Evolutionary conservation across 345 rosid genomes (phyloP).

Genomic region (Gossypium australe): DNA sequence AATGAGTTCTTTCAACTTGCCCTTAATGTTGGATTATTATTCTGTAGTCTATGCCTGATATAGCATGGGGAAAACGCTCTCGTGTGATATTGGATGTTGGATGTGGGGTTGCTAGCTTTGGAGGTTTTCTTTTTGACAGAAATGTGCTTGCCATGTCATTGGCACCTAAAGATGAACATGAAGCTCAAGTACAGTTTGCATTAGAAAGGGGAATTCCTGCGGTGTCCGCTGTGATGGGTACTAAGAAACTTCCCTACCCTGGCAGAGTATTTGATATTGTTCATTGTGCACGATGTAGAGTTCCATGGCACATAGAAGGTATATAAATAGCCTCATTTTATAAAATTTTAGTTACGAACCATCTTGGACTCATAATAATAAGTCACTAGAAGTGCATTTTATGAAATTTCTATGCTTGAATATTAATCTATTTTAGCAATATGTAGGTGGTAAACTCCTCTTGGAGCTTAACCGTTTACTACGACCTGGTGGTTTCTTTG

Average conservation of each 20-base stretch:
- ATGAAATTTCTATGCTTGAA: not conserved
- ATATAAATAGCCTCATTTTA: not conserved
- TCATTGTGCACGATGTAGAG: conserved; percentile 98
- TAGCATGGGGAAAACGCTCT: conserved; percentile 78
- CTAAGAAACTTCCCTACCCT: conserved; percentile 90
- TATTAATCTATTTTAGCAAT: not conserved
- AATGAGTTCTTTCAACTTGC: not conserved
- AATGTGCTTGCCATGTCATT: conserved; percentile 88
- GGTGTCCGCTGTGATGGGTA: conserved; percentile 98
- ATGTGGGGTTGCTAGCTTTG: conserved; percentile 98
- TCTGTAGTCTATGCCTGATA: conserved; percentile 67
- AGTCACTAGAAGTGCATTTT: not conserved
- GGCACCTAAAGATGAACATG: conserved; percentile 99
- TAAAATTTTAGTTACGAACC: not conserved
- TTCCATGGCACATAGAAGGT: conserved; percentile 99
- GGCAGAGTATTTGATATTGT: conserved; percentile 84
- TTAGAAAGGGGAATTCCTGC: conserved; percentile 98
- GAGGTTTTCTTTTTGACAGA: conserved; percentile 66
- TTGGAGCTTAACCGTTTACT: conserved; percentile 83
- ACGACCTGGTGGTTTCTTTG: conserved; percentile 91
- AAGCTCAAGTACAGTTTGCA: conserved; percentile 96
- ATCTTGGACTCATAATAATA: not conserved
- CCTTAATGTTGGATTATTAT: not conserved
- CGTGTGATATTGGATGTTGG: conserved; percentile 94
- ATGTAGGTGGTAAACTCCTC: conserved; percentile 87